Conservation (phyloP, 75 land plant species). For the Cunninghamia lanceolata region DNA sequence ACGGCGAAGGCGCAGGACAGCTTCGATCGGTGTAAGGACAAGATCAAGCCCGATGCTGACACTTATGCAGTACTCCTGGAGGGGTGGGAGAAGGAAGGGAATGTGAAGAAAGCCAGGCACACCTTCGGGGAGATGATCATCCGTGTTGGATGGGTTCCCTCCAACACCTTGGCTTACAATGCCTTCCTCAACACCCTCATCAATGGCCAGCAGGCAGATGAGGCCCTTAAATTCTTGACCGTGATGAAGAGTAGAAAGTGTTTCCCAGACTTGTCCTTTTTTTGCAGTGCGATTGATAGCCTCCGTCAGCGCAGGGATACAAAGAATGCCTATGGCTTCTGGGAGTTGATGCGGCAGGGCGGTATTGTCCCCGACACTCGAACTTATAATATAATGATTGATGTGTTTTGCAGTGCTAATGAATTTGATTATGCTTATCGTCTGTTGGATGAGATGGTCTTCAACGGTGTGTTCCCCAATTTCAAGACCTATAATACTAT, state of each 20-base stretch:
- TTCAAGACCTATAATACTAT: conserved; percentile 35
- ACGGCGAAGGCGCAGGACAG: conserved; percentile 23
- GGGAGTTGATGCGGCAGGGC: conserved; percentile 25
- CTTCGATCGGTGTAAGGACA: conserved; percentile 4
- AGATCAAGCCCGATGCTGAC: conserved; percentile 36
- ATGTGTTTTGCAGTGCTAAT: conserved; percentile 19
- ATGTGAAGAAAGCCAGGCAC: conserved; percentile 17
- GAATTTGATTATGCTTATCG: conserved; percentile 13
- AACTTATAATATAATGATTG: conserved; percentile 49
- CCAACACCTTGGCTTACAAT: conserved; percentile 45
- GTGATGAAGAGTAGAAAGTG: conserved; percentile 29
- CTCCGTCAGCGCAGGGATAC: conserved; percentile 20
- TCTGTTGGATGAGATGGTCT: conserved; percentile 56
- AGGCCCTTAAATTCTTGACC: conserved; percentile 21
- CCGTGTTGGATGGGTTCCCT: conserved; percentile 47
- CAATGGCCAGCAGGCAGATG: conserved; percentile 1
- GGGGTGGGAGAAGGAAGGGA: conserved; percentile 50
- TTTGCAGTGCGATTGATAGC: conserved; percentile 15
- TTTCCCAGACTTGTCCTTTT: conserved; percentile 37
- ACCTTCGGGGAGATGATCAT: conserved; percentile 49
- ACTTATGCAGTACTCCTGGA: conserved; percentile 50
- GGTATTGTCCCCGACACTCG: conserved; percentile 21
- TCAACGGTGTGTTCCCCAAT: conserved; percentile 43
- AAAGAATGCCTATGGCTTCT: conserved; percentile 21
- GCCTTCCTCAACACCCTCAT: conserved; percentile 39